Percentiles rank a stretch among this genome's conserved stretches.
phyloP scores from a whole-genome alignment of 371 early-diverging fungal species.

The Zopfochytrium polystomum region DNA sequence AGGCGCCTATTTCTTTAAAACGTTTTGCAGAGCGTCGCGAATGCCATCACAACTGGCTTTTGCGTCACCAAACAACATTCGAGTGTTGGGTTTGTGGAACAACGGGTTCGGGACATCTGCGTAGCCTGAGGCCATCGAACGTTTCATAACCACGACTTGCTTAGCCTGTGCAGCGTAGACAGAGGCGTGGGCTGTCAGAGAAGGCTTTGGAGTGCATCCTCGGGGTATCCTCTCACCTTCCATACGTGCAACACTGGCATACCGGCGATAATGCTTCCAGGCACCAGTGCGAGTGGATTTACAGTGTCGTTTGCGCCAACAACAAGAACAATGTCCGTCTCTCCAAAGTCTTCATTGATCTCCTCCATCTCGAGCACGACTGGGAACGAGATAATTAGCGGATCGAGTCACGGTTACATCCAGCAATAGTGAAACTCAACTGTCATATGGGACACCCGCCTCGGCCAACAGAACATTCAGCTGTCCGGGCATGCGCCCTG shows the following conservation, averaged over 20 bases:
- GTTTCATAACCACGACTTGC: slow-evolving; percentile 36
- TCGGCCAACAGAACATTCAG: slow-evolving; percentile 37
- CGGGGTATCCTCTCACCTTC: slow-evolving; percentile 20
- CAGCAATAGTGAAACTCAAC: slow-evolving; percentile 4
- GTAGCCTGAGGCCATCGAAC: slow-evolving; percentile 32
- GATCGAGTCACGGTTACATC: not conserved
- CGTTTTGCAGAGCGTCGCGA: slow-evolving; percentile 25
- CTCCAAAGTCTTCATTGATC: slow-evolving; percentile 36
- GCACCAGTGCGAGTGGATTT: slow-evolving; percentile 33
- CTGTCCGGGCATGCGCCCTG: slow-evolving; percentile 41
- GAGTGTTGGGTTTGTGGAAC: slow-evolving; percentile 32
- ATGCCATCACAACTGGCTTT: slow-evolving; percentile 26
- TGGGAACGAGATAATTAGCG: slow-evolving; percentile 4
- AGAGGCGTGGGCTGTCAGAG: not conserved
- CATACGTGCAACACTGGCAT: slow-evolving; percentile 41
- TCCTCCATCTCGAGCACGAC: slow-evolving; percentile 39
- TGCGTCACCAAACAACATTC: slow-evolving; percentile 41
- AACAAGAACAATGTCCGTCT: slow-evolving; percentile 35
- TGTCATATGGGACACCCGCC: slow-evolving; percentile 35
- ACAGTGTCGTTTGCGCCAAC: slow-evolving; percentile 42
- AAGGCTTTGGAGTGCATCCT: not conserved
- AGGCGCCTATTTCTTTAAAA: too few species aligned
- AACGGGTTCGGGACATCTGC: slow-evolving; percentile 41
- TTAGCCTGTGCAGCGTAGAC: slow-evolving; percentile 13
- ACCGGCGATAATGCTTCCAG: slow-evolving; percentile 30